A percentile compares a stretch with the other conserved stretches of the same genome.
phyloP scores from a whole-genome alignment of 371 early-diverging fungal species.

The Fennellomyces sp. region DNA sequence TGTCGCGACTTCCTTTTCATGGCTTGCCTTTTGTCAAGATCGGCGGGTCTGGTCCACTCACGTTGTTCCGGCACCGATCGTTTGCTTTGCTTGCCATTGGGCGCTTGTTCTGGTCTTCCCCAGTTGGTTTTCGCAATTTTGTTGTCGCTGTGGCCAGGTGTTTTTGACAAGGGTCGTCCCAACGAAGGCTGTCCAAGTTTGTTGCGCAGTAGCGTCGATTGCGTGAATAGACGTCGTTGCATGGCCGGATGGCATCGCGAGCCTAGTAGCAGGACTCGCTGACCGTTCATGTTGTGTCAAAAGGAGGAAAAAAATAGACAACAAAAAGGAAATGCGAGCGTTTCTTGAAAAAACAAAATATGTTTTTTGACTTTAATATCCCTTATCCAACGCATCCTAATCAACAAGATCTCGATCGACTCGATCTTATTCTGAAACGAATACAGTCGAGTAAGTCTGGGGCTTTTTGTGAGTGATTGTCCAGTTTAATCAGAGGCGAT shows the following conservation, averaged over 20 bases:
- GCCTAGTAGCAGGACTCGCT: conserved; percentile 5
- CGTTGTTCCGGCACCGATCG: conserved; percentile 13
- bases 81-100: neutral
- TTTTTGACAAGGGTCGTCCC: conserved; percentile 2
- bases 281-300: conserved; percentile 2
- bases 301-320: neutral
- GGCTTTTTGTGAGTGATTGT: too few relatives aligned
- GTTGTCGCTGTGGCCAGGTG: neutral
- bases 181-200: neutral
- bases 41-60: conserved; percentile 33
- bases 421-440: conserved; percentile 43
- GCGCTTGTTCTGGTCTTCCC: neutral
- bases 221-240: neutral
- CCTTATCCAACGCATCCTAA: conserved; percentile 44
- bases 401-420: conserved; percentile 26
- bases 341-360: too few relatives aligned
- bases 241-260: neutral
- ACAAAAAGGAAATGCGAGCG: conserved; percentile 3
- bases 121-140: conserved; percentile 15
- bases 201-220: neutral
- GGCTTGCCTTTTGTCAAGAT: conserved; percentile 26
- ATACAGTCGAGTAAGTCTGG: conserved; percentile 39
- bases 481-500: too few relatives aligned
- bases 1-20: neutral
- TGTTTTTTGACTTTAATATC: conserved; percentile 71